A percentile compares a stretch with the other conserved stretches of the same genome.
These are phyloP conservation scores for Pythium chondricola DNA, from an alignment of 352 stramenopile genomes.

Conservation along the genomic window DNA sequence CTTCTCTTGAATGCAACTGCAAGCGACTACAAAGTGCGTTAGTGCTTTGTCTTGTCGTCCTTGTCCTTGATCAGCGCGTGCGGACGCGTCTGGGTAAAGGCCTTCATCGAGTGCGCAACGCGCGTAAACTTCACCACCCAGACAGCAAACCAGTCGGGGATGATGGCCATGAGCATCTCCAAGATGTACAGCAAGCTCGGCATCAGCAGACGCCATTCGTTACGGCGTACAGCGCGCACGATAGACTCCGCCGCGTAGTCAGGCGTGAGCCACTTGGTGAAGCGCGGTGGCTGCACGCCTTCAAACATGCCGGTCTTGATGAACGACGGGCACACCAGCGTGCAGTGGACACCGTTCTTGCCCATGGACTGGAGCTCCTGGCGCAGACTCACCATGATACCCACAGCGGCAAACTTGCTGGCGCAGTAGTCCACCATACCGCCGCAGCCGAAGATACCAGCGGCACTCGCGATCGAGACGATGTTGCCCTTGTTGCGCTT, in stretches of 20 bases:
- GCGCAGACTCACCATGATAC: conserved; percentile 32
- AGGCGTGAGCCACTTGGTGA: conserved; percentile 21
- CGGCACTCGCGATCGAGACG: conserved; percentile 34
- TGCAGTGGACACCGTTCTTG: conserved; percentile 24
- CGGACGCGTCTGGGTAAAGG: conserved; percentile 23
- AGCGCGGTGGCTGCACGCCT: conserved; percentile 21
- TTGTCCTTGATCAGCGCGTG: conserved; percentile 10
- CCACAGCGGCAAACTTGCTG: conserved; percentile 35
- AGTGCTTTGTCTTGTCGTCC: conserved; percentile 2
- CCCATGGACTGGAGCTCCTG: conserved; percentile 26
- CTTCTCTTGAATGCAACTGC: no score
- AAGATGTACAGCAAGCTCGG: conserved; percentile 16
- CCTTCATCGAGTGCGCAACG: conserved; percentile 16
- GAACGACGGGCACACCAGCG: conserved; percentile 33
- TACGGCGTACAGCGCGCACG: conserved; percentile 23
- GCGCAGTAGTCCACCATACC: conserved; percentile 40
- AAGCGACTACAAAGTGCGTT: no score
- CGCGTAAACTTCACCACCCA: conserved; percentile 15
- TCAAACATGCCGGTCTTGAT: conserved; percentile 40
- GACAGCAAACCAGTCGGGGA: conserved; percentile 18
- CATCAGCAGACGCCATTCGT: conserved; percentile 26
- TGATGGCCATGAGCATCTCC: conserved; percentile 12
- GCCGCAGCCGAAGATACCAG: conserved; percentile 27
- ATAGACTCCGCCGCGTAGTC: conserved; percentile 28
- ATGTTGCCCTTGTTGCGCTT: conserved; percentile 31